Percentiles rank a stretch among this genome's conserved stretches.
These are phyloP conservation scores for Trichocomaceae sp. DNA, from an alignment of 2,329 filamentous ascomycete genomes.

Conservation along the genomic window DNA sequence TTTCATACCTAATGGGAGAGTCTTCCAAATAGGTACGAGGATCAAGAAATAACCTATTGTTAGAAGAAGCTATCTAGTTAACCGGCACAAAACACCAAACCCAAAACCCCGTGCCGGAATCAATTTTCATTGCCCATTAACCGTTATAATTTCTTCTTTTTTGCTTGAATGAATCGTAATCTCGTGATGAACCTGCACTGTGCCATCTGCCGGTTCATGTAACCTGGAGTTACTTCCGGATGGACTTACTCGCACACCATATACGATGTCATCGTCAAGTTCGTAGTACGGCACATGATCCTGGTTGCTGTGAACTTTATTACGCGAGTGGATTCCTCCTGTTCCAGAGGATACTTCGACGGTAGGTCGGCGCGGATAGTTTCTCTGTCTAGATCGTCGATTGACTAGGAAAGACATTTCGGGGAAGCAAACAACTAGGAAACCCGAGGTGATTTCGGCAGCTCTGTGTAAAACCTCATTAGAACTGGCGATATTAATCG, in stretches of 20 bases:
- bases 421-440: slow-evolving; percentile 13
- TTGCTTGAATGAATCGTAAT: slow-evolving; percentile 13
- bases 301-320: slow-evolving; percentile 7
- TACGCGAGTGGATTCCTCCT: slow-evolving; percentile 2
- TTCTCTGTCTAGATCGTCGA: slow-evolving; percentile 2
- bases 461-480: too few species aligned
- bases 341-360: neutral
- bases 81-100: neutral
- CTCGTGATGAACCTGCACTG: slow-evolving; percentile 14
- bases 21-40: neutral
- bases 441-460: slow-evolving; percentile 11
- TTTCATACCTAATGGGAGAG: neutral
- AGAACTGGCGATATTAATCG: too few species aligned
- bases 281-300: slow-evolving; percentile 12
- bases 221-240: slow-evolving; percentile 11
- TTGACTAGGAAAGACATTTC: slow-evolving; percentile 13
- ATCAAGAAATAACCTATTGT: neutral
- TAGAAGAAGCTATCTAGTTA: neutral
- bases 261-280: slow-evolving; percentile 12
- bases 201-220: slow-evolving; percentile 13
- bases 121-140: neutral
- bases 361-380: slow-evolving; percentile 7
- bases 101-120: neutral
- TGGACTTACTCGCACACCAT: slow-evolving; percentile 12
- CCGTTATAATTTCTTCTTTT: slow-evolving; percentile 9